Conservation (phyloP, 371 early-diverging fungal genomes). For the Basidiobolus meristosporus region DNA sequence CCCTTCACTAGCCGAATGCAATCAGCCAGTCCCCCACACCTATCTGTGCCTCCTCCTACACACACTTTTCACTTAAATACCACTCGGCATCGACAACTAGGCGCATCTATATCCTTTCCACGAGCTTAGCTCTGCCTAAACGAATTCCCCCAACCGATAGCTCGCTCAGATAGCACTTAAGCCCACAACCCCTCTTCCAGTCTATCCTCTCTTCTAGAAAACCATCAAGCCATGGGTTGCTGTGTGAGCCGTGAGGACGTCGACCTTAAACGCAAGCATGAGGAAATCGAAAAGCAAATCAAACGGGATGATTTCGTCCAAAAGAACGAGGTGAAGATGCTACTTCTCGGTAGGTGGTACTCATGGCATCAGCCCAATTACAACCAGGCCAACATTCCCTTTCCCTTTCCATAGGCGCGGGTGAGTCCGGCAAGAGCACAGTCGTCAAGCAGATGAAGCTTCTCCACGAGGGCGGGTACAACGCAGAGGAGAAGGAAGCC, state of each 20-base stretch:
- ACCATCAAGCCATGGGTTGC: constrained; percentile 53
- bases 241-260: constrained; percentile 30
- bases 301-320: constrained; percentile 48
- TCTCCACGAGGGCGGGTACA: constrained; percentile 85
- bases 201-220: too few relatives aligned
- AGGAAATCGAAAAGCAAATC: constrained; percentile 58
- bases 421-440: constrained; percentile 95
- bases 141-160: too few relatives aligned
- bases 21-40: too few relatives aligned
- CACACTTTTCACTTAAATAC: too few relatives aligned
- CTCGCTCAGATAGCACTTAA: too few relatives aligned
- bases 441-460: constrained; percentile 93
- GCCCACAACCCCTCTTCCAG: too few relatives aligned
- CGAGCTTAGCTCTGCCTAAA: too few relatives aligned
- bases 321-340: constrained; percentile 72
- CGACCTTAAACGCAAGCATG: constrained; percentile 34
- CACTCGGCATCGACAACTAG: too few relatives aligned
- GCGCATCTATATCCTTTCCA: too few relatives aligned
- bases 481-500: constrained; percentile 60
- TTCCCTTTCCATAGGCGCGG: constrained; percentile 45
- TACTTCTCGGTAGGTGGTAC: constrained; percentile 51
- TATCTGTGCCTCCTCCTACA: too few relatives aligned
- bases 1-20: too few relatives aligned
- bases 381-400: too few relatives aligned
- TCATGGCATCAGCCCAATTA: background rate